Evolutionary conservation across 371 early-diverging fungal genomes (phyloP).

Genomic region (Sporodiniella umbellata): DNA sequence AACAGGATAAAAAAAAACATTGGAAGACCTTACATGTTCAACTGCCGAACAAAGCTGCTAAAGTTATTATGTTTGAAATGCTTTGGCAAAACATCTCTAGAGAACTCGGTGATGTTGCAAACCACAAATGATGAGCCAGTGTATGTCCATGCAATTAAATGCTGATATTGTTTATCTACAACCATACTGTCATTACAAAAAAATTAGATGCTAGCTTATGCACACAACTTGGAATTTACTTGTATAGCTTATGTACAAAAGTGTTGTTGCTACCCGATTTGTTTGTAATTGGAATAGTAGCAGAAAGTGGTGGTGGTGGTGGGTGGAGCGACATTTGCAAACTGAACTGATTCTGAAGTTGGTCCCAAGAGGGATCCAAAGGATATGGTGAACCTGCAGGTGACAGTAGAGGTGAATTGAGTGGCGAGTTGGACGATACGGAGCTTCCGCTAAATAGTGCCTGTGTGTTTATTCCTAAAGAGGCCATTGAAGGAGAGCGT

Average conservation of each 20-base stretch:
- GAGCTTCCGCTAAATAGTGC: conserved; percentile 24
- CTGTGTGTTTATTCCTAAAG: conserved; percentile 26
- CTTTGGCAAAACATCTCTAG: conserved; percentile 78
- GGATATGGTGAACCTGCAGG: conserved; percentile 28
- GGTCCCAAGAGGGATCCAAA: conserved; percentile 24
- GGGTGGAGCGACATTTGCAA: conserved; percentile 38
- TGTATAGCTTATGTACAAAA: conserved; percentile 35
- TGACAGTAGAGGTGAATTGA: conserved; percentile 32
- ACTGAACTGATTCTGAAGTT: conserved; percentile 22
- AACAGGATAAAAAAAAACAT: not conserved
- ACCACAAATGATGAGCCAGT: conserved; percentile 88
- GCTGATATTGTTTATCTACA: conserved; percentile 56
- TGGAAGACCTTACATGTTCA: conserved; percentile 75
- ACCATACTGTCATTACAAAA: not conserved
- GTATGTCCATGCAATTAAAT: conserved; percentile 81
- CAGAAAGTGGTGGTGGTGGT: conserved; percentile 1
- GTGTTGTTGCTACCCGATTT: conserved; percentile 23
- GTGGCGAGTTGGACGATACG: conserved; percentile 26
- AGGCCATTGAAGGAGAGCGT: conserved; percentile 12
- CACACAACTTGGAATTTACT: conserved; percentile 7
- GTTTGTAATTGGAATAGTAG: conserved; percentile 4
- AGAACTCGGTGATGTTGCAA: conserved; percentile 84
- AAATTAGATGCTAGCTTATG: not conserved
- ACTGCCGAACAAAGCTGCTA: conserved; percentile 83
- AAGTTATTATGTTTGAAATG: conserved; percentile 88